Conservation (phyloP, 2,329 filamentous ascomycete species). For the Neonectria sp. region DNA sequence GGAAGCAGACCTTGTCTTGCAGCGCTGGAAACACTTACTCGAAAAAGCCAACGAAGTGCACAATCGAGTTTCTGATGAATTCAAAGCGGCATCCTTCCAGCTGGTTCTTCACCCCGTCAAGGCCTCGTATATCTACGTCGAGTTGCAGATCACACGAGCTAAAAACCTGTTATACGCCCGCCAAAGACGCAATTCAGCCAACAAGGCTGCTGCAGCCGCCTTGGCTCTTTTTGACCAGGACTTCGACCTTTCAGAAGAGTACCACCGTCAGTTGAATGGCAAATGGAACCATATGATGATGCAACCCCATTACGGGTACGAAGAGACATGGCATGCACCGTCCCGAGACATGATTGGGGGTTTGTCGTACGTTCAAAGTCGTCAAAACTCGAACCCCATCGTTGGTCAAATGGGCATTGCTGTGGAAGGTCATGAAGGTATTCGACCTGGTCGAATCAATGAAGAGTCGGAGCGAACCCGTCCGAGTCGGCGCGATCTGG, state of each 20-base stretch:
- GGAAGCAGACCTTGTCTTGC: slow-evolving; percentile 67
- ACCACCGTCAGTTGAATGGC: slow-evolving; percentile 64
- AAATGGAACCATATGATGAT: slow-evolving; percentile 72
- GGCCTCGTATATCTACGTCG: slow-evolving; percentile 66
- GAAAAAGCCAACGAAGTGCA: slow-evolving; percentile 23
- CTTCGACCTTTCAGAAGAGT: slow-evolving; percentile 64
- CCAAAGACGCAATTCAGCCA: slow-evolving; percentile 69
- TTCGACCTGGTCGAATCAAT: slow-evolving; percentile 58
- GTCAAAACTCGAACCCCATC: slow-evolving; percentile 64
- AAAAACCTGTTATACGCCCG: slow-evolving; percentile 66
- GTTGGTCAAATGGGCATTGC: slow-evolving; percentile 76
- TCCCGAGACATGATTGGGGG: slow-evolving; percentile 70
- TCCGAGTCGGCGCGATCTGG: slow-evolving; percentile 57
- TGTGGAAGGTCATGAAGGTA: slow-evolving; percentile 76
- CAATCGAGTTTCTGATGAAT: slow-evolving; percentile 59
- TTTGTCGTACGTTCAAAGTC: slow-evolving; percentile 65
- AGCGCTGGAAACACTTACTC: slow-evolving; percentile 63
- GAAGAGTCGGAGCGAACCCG: slow-evolving; percentile 68
- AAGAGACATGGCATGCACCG: slow-evolving; percentile 70
- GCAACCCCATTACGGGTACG: slow-evolving; percentile 64
- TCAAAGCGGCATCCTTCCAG: slow-evolving; percentile 69
- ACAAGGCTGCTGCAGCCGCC: slow-evolving; percentile 61
- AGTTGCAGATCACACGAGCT: slow-evolving; percentile 59
- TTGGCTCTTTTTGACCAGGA: slow-evolving; percentile 67
- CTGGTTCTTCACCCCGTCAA: slow-evolving; percentile 71